A percentile compares a stretch with the other conserved stretches of the same genome.
Conservation (phyloP, 805 yeast genomes). For the Wilhelminamyces savonicus region DNA sequence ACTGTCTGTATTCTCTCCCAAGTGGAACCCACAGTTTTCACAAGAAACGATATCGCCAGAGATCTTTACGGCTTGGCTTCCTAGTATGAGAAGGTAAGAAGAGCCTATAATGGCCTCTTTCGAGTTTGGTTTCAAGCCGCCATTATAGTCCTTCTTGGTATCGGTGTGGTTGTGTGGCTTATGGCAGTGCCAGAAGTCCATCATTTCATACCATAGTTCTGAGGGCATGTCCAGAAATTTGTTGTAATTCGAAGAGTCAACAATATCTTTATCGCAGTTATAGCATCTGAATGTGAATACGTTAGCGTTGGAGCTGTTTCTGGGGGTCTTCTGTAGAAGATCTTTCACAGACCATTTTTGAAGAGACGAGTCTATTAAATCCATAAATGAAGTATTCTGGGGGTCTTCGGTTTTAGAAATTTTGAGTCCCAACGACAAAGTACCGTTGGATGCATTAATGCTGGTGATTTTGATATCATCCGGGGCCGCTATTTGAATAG, state of each 20-base stretch:
- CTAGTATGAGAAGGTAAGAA: constrained; percentile 44
- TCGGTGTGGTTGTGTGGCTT: constrained; percentile 44
- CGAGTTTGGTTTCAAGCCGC: constrained; percentile 37
- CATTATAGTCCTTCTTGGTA: constrained; percentile 23
- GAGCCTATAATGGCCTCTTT: constrained; percentile 48
- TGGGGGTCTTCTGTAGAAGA: constrained; percentile 27
- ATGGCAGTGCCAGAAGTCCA: constrained; percentile 98
- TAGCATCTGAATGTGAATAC: constrained; percentile 25
- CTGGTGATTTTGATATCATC: too few relatives aligned
- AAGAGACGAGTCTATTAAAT: too few relatives aligned
- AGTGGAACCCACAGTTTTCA: constrained; percentile 20
- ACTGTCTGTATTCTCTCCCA: constrained; percentile 35
- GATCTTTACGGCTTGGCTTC: constrained; percentile 7
- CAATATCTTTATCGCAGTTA: constrained; percentile 19
- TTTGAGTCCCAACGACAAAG: too few relatives aligned
- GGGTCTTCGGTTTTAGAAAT: too few relatives aligned
- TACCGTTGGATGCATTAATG: too few relatives aligned
- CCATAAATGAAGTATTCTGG: too few relatives aligned
- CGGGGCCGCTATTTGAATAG: too few relatives aligned
- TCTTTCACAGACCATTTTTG: constrained; percentile 44
- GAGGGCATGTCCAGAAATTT: constrained; percentile 70
- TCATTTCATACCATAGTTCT: constrained; percentile 87
- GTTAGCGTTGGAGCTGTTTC: constrained; percentile 10
- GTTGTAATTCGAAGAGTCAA: constrained; percentile 22
- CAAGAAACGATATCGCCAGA: constrained; percentile 22